These are phyloP conservation scores for Spathaspora girioi DNA, from an alignment of 805 yeast genomes.

Conservation along the genomic window DNA sequence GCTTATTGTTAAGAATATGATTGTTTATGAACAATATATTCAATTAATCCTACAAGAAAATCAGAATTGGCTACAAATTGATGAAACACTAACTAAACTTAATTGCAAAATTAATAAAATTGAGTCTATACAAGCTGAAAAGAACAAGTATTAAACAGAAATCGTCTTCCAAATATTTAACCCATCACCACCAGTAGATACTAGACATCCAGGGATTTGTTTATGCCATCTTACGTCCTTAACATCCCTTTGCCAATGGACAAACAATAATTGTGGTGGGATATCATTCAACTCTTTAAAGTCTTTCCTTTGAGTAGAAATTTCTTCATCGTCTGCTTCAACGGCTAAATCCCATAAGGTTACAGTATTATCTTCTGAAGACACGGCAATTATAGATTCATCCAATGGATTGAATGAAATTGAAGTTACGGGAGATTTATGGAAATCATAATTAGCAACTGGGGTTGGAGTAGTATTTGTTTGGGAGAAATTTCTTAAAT, in stretches of 20 bases:
- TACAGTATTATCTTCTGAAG: constrained; percentile 94
- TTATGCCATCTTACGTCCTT: constrained; percentile 98
- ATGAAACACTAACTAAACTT: constrained; percentile 11
- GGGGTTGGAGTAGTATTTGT: constrained; percentile 61
- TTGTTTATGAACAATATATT: constrained; percentile 25
- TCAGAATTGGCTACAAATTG: constrained; percentile 22
- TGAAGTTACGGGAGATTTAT: constrained; percentile 87
- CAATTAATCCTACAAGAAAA: constrained; percentile 19
- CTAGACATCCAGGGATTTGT: constrained; percentile 94
- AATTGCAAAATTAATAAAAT: constrained; percentile 3
- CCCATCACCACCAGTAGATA: constrained; percentile 95
- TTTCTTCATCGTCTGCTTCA: constrained; percentile 98
- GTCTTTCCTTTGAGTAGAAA: constrained; percentile 77
- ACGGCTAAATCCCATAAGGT: constrained; percentile 98
- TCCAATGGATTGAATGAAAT: constrained; percentile 93
- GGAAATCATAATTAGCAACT: constrained; percentile 94
- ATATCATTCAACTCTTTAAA: constrained; percentile 78
- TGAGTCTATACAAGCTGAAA: constrained; percentile 1
- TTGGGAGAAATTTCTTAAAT: constrained; percentile 75
- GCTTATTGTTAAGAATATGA: constrained; percentile 24
- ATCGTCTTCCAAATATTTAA: constrained; percentile 94
- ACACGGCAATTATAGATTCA: constrained; percentile 93
- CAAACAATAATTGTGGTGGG: constrained; percentile 93
- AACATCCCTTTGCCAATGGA: constrained; percentile 97
- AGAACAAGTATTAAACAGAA: constrained; percentile 42